phyloP scores from a whole-genome alignment of 2,329 filamentous ascomycete species.

The Dactylellina leptospora region DNA sequence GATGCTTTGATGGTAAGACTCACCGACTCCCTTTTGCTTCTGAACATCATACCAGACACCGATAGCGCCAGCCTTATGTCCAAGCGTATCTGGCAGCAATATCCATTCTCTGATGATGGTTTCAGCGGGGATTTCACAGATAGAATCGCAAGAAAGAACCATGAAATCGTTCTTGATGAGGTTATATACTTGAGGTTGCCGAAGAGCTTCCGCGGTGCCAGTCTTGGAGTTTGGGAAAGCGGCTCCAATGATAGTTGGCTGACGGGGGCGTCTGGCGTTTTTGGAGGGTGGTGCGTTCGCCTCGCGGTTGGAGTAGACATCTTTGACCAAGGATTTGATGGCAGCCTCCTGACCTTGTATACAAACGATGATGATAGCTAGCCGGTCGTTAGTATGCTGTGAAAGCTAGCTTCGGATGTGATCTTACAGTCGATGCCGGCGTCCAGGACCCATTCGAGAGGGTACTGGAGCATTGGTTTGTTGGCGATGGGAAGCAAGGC shows the following conservation, averaged over 20 bases:
- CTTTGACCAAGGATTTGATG: slow-evolving; percentile 36
- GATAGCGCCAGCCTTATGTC: slow-evolving; percentile 70
- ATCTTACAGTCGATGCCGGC: slow-evolving; percentile 66
- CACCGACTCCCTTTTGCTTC: slow-evolving; percentile 70
- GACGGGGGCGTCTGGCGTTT: slow-evolving; percentile 28
- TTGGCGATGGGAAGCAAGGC: slow-evolving; percentile 84
- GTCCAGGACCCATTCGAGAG: slow-evolving; percentile 83
- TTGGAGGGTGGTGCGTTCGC: slow-evolving; percentile 37
- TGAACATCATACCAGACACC: slow-evolving; percentile 93
- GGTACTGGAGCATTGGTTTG: slow-evolving; percentile 88
- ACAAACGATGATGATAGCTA: slow-evolving; percentile 56
- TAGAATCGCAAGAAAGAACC: slow-evolving; percentile 88
- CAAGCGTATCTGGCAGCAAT: slow-evolving; percentile 58
- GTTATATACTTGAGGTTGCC: slow-evolving; percentile 81
- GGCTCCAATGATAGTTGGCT: slow-evolving; percentile 60
- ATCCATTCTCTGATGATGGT: slow-evolving; percentile 90
- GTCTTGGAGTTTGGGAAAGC: slow-evolving; percentile 50
- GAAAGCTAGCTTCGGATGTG: too few relatives aligned
- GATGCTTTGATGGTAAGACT: not conserved
- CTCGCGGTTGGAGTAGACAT: slow-evolving; percentile 43
- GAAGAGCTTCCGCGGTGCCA: slow-evolving; percentile 86
- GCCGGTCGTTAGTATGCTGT: slow-evolving; percentile 61
- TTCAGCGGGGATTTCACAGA: slow-evolving; percentile 87
- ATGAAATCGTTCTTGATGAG: slow-evolving; percentile 85
- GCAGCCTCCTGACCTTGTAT: slow-evolving; percentile 46